Base-by-base conservation (phyloP, 768 basidiomycete species). In the Phylloporus rhodoxanthus region DNA sequence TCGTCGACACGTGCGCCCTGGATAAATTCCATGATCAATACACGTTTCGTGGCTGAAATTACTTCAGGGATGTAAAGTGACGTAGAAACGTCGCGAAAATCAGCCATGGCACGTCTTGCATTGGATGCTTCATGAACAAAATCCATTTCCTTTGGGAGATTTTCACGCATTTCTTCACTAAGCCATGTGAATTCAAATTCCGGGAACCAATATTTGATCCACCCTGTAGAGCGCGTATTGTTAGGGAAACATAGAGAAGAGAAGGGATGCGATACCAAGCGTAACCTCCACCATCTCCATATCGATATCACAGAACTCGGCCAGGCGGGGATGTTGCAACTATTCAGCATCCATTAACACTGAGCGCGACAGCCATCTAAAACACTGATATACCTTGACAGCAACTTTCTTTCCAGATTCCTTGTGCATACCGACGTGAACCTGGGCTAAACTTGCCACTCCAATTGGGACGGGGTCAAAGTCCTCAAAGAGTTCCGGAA, bases 101-200 rank as follows among this genome's bases (percentile, higher is more conserved):
- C 87, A 5, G 74, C 63, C 17, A 60, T 66, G 9, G 87, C 82
- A 25, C 82, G 76, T n/a, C 72, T 75, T 4, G 96, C 86, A 64
- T 98, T 99, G 8, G 70, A 66, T 2, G 92, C 91, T 72, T 99
- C 96, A 56, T 91, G 84, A 13, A 80, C 69, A 62, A 99, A 98
- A 69, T 99, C 83, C 90, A 97, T 90, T 69, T 98, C 94, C 58
- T 87, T 85, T 0, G 91, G 92, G 25, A 91, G 70, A 63, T 93
- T 93, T 55, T 84, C 80, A 28, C 85, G 82, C 94, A 99, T 98
- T 71, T 98, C 96, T 57, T 92, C 89, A 51, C 87, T 72, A 10
- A 95, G 76, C 94, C 93, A 96, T 0, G 84, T 84, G 62, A 95
- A 89, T 65, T 97, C 94, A 58, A 98, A 99, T 47, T 93, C 84